Conservation (phyloP, 371 early-diverging fungal species). For the Mortierella sp. region DNA sequence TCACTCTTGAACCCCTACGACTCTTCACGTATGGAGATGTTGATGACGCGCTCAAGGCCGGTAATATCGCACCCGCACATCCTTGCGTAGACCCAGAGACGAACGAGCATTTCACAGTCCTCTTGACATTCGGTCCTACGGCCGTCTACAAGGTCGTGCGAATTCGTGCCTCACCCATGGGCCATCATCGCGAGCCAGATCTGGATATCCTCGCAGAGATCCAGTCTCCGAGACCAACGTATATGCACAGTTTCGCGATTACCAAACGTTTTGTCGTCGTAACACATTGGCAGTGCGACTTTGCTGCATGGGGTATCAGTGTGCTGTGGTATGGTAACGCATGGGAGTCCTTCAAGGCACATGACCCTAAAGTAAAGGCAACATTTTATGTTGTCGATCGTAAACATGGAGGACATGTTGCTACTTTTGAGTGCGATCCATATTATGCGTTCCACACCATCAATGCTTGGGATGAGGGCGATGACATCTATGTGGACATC, state of each 20-base stretch:
- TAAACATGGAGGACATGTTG: conserved; percentile 58
- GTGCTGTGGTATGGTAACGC: conserved; percentile 58
- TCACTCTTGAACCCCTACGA: conserved; percentile 66
- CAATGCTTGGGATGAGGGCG: conserved; percentile 66
- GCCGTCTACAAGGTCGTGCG: conserved; percentile 50
- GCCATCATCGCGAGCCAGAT: conserved; percentile 44
- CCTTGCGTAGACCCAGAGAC: conserved; percentile 66
- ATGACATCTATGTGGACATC: conserved; percentile 40
- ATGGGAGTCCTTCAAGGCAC: conserved; percentile 55
- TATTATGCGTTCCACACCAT: conserved; percentile 67
- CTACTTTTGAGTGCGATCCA: conserved; percentile 59
- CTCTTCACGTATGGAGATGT: conserved; percentile 62
- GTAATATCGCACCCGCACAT: conserved; percentile 66
- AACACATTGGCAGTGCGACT: conserved; percentile 61
- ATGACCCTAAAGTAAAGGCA: conserved; percentile 54
- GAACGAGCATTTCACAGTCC: conserved; percentile 61
- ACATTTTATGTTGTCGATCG: conserved; percentile 65
- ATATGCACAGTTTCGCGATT: conserved; percentile 70
- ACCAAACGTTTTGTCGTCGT: conserved; percentile 69
- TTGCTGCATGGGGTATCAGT: conserved; percentile 57
- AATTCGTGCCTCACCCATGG: conserved; percentile 31
- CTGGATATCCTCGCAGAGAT: conserved; percentile 60
- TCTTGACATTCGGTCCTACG: conserved; percentile 52
- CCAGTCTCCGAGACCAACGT: conserved; percentile 58
- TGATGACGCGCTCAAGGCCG: conserved; percentile 56